Percentiles rank a stretch among this genome's conserved stretches.
Conservation (phyloP, 139 green algal species). For the Yamagishiella unicocca region DNA sequence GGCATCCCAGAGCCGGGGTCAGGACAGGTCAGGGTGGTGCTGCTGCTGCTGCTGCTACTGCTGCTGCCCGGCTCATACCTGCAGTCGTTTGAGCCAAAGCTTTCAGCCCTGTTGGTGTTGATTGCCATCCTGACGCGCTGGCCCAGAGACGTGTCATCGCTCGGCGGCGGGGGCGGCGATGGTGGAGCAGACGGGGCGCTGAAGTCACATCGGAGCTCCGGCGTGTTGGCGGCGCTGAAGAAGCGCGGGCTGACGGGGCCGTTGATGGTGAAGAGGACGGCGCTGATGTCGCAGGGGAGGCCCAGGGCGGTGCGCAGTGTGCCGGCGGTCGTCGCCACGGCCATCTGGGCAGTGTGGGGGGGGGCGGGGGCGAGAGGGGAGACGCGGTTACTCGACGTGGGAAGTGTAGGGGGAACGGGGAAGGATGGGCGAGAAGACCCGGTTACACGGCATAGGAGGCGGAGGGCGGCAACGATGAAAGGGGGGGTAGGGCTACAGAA, state of each 20-base stretch:
- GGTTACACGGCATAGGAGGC: too few relatives aligned
- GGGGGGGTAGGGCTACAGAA: too few relatives aligned
- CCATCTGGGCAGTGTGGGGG: neutral
- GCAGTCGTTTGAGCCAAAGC: conserved; percentile 11
- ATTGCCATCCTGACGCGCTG: neutral
- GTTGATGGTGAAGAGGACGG: neutral
- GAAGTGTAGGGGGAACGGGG: too few relatives aligned
- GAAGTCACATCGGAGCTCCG: neutral
- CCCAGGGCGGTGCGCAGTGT: neutral
- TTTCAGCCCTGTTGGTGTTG: neutral
- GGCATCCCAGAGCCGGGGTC: too few relatives aligned
- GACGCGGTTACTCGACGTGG: too few relatives aligned
- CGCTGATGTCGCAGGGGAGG: conserved; percentile 1
- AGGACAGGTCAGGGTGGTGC: too few relatives aligned
- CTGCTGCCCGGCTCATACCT: too few relatives aligned
- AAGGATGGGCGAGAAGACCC: too few relatives aligned
- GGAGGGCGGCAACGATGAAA: too few relatives aligned
- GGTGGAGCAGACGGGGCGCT: neutral
- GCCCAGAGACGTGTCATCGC: too few relatives aligned
- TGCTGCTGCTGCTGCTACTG: too few relatives aligned
- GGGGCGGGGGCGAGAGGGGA: too few relatives aligned
- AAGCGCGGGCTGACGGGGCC: neutral
- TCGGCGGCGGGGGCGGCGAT: neutral
- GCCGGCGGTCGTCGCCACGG: neutral
- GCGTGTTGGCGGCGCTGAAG: conserved; percentile 1